These are phyloP conservation scores for Sugiyamaella novakii DNA, from an alignment of 1,139 yeast genomes.

Conservation along the genomic window DNA sequence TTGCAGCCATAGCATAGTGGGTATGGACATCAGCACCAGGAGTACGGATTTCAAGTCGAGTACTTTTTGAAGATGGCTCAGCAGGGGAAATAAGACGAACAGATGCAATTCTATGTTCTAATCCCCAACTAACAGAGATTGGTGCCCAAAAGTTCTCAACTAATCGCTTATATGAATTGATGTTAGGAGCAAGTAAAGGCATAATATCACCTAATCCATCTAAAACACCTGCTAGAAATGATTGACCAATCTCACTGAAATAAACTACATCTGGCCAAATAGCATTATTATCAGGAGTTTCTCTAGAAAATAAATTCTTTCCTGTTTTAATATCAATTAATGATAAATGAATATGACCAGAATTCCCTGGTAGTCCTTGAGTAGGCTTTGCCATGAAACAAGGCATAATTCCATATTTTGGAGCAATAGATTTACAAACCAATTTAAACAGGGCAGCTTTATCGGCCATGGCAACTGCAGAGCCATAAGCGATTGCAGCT, in stretches of 20 bases:
- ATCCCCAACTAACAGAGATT: constrained; percentile 44
- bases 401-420: constrained; percentile 39
- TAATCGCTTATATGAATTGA: constrained; percentile 45
- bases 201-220: constrained; percentile 42
- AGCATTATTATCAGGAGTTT: constrained; percentile 34
- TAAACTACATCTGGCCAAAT: constrained; percentile 38
- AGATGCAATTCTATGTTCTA: constrained; percentile 44
- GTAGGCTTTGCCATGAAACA: constrained; percentile 47
- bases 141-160: constrained; percentile 47
- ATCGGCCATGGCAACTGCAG: constrained; percentile 41
- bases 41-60: constrained; percentile 43
- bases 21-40: constrained; percentile 46
- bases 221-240: constrained; percentile 43
- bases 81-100: constrained; percentile 42
- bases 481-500: constrained; percentile 42
- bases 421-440: constrained; percentile 40
- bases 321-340: constrained; percentile 36
- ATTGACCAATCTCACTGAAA: constrained; percentile 40
- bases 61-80: constrained; percentile 36
- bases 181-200: constrained; percentile 45
- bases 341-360: constrained; percentile 45
- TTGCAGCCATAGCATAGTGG: constrained; percentile 44
- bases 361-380: constrained; percentile 44
- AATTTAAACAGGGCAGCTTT: constrained; percentile 42
- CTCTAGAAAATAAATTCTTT: constrained; percentile 39